Base-by-base conservation (phyloP, 139 green algal genomes). In the Picochlorum sp. region DNA sequence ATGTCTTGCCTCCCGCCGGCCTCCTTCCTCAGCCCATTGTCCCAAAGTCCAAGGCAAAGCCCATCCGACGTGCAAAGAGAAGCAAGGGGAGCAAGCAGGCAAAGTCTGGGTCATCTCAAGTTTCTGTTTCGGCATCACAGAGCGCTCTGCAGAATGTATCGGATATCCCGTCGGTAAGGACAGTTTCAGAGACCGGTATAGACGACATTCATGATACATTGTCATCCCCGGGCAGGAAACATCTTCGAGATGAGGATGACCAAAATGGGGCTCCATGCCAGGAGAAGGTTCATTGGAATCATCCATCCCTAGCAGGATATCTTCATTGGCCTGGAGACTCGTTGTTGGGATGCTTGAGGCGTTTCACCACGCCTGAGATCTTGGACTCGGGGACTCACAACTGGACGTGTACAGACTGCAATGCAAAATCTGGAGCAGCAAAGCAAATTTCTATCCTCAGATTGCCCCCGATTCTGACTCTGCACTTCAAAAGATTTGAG, bases 401-500 rank as follows among this genome's bases (percentile, higher is more conserved):
- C 6, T 90, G 84, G 82, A 56, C 60, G 26, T 92, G 86, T 76
- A 59, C 44, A 28, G 57, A 72, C 23, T 92, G 82, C 54, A 59
- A 30, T 34, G 44, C 21, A 15, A 21, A 20, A 30, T 60, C 49
- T n/a, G 66, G 34, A 1, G 81, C 84, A 1, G 15, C 83, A 21
- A 97, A 97, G 83, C 90, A 97, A 86, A 73, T 97, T 73, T 87
- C 80, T 20, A 66, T 97, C 23, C 62, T 76, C 11, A 76, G 73
- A 13, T 79, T 96, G 64, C 89, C 90, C 5, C 84, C 84, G 6
- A 75, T 96, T 49, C 81, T 97, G 61, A 83, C 77, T 51, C 64
- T 97, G 30, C 90, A 97, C 70, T 67, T 92, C 28, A 97, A 97
- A 75, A 77, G 90, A 30, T 97, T 96, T 69, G 84, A 96, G 76